Evolutionary conservation across 768 basidiomycete species (phyloP).

Genomic region (Hypholoma fasciculare): DNA sequence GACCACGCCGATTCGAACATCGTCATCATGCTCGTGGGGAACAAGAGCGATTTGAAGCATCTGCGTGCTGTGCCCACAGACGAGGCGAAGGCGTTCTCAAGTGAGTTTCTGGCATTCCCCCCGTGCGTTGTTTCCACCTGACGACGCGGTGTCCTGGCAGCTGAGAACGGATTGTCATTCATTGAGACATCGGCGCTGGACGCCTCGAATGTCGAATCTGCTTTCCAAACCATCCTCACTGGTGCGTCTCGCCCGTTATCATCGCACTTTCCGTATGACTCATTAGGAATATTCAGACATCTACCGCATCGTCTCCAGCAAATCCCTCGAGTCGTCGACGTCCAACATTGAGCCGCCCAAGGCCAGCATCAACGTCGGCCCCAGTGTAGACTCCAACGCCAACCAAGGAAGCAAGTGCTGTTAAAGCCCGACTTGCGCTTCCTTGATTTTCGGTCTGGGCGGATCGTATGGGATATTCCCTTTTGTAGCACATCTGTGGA

Average conservation of each 20-base stretch:
- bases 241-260: slow-evolving; percentile 49
- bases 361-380: slow-evolving; percentile 83
- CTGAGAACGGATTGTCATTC: slow-evolving; percentile 90
- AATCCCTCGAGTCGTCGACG: slow-evolving; percentile 83
- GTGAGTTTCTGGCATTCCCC: slow-evolving; percentile 43
- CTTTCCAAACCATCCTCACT: slow-evolving; percentile 95
- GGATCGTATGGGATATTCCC: slow-evolving; percentile 1
- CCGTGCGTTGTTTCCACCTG: slow-evolving; percentile 6
- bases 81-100: slow-evolving; percentile 89
- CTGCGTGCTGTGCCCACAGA: slow-evolving; percentile 95
- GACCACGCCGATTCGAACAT: slow-evolving; percentile 95
- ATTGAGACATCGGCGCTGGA: slow-evolving; percentile 99
- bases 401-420: slow-evolving; percentile 66
- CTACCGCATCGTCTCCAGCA: slow-evolving; percentile 96
- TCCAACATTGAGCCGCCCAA: slow-evolving; percentile 80
- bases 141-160: slow-evolving; percentile 33
- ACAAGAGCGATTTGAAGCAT: slow-evolving; percentile 99
- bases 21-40: slow-evolving; percentile 95
- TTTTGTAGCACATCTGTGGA: slow-evolving; percentile 18
- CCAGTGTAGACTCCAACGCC: slow-evolving; percentile 64
- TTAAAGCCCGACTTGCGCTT: slow-evolving; percentile 25
- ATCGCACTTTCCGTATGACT: neutral
- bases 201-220: slow-evolving; percentile 96
- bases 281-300: slow-evolving; percentile 62
- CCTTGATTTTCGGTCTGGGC: neutral